Evolutionary conservation across 208 protist species (phyloP).

Genomic region (Crithidia expoeki): DNA sequence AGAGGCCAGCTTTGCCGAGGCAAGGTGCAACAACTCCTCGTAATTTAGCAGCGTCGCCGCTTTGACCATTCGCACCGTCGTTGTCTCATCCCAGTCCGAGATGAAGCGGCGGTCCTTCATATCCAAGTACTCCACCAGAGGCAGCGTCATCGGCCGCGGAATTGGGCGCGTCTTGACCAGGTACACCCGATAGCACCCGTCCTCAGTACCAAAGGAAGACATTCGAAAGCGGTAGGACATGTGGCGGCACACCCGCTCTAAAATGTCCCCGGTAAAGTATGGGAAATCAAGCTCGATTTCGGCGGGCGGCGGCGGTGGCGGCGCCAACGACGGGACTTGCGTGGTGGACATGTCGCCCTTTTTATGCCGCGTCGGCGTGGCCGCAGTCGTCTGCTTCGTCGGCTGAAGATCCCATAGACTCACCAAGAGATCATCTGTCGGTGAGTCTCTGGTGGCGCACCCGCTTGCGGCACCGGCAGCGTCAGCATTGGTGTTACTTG

Average conservation of each 20-base stretch:
- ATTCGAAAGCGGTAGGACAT: slow-evolving; percentile 78
- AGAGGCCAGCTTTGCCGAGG: slow-evolving; percentile 83
- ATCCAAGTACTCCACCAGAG: slow-evolving; percentile 79
- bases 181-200: slow-evolving; percentile 48
- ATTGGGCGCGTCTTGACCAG: slow-evolving; percentile 56
- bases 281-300: slow-evolving; percentile 74
- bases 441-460: background rate
- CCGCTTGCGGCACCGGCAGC: background rate
- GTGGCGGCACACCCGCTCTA: slow-evolving; percentile 73
- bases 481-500: background rate
- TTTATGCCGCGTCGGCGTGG: background rate
- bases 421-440: slow-evolving; percentile 1
- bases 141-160: slow-evolving; percentile 76
- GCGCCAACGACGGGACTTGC: background rate
- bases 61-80: slow-evolving; percentile 80
- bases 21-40: slow-evolving; percentile 83
- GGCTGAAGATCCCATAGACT: slow-evolving; percentile 3
- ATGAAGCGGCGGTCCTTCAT: slow-evolving; percentile 63
- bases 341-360: background rate
- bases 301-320: slow-evolving; percentile 5
- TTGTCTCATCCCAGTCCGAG: slow-evolving; percentile 76
- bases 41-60: slow-evolving; percentile 90
- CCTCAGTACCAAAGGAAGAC: slow-evolving; percentile 42
- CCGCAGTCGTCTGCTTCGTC: background rate
- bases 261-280: slow-evolving; percentile 65